Base-by-base conservation (phyloP, 2,329 filamentous ascomycete species). In the Aspergillus bombycis region DNA sequence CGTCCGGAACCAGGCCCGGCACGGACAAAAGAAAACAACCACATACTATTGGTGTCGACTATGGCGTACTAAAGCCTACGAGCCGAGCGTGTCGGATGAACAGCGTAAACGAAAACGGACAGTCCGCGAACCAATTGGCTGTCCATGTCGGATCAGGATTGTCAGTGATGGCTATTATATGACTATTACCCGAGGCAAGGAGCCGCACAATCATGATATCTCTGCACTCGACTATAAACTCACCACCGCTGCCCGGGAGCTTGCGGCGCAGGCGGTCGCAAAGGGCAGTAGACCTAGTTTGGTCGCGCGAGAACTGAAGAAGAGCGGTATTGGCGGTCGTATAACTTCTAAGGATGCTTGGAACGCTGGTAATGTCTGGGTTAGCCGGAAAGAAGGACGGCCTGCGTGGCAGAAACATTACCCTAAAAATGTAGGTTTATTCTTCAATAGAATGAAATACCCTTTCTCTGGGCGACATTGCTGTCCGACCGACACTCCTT, bases 11-110 rank as follows among this genome's bases (percentile, higher is more conserved):
- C 48, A 52, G 9, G 16, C 28, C 19, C 34, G 48, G 14, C 21
- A 52, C 16, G 48, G 48, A 12, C 28, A 32, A 32, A 32, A 32
- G 28, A 52, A 52, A 52, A 52, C 48, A 52, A 52, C 48, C 28
- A 52, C 48, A 8, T 52, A 52, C 28, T 52, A 52, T 32, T 52
- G 48, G 48, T 52, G 48, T 32, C 48, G 48, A 52, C 19, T 52
- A 21, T 52, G 48, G 48, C 48, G 26, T n/a, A 52, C 28, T 10
- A 52, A 52, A 32, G 48, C 48, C 28, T 32, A 52, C 28, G 48
- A 52, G 48, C 28, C 48, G 16, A n/a, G 10, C 19, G n/a, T 32
- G 8, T 16, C 48, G 8, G 48, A 10, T 52, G 48, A 52, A 14
- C 12, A 52, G 30, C 48, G 48, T 28, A 52, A 52, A 34, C 48